Evolutionary conservation across 257 asterid genomes (phyloP).

Genomic region (Paraleonurus japonicus): DNA sequence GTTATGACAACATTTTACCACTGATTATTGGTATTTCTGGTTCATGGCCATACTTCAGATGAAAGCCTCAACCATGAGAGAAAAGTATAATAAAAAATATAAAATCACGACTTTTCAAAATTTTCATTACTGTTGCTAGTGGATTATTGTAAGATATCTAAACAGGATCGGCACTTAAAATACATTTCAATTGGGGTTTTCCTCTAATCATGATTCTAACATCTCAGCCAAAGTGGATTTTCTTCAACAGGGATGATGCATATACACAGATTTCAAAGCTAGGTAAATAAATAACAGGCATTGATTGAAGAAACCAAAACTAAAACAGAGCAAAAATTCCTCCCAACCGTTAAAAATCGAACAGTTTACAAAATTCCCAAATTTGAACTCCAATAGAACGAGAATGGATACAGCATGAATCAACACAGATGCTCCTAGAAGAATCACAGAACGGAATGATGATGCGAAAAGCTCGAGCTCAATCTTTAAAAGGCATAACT

Average conservation of each 20-base stretch:
- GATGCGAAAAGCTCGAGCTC: background rate
- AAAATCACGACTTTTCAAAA: background rate
- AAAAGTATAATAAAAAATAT: background rate
- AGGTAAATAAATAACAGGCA: background rate
- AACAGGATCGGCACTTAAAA: background rate
- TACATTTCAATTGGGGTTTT: background rate
- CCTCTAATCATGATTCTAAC: background rate
- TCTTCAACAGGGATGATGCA: background rate
- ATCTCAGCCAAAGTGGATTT: background rate
- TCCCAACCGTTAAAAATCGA: constrained; percentile 1
- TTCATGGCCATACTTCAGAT: background rate
- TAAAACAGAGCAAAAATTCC: background rate
- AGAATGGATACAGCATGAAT: constrained; percentile 5
- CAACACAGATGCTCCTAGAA: background rate
- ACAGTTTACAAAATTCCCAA: background rate
- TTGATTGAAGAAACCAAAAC: background rate
- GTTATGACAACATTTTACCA: background rate
- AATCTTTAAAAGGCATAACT: background rate
- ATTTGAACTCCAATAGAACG: background rate
- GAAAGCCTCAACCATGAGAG: constrained; percentile 1
- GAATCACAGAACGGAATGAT: constrained; percentile 5
- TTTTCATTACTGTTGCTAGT: background rate
- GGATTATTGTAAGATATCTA: background rate
- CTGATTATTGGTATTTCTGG: background rate
- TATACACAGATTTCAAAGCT: background rate